These are phyloP conservation scores for Fusarium miscanthi DNA, from an alignment of 2,329 filamentous ascomycete genomes.

Conservation along the genomic window DNA sequence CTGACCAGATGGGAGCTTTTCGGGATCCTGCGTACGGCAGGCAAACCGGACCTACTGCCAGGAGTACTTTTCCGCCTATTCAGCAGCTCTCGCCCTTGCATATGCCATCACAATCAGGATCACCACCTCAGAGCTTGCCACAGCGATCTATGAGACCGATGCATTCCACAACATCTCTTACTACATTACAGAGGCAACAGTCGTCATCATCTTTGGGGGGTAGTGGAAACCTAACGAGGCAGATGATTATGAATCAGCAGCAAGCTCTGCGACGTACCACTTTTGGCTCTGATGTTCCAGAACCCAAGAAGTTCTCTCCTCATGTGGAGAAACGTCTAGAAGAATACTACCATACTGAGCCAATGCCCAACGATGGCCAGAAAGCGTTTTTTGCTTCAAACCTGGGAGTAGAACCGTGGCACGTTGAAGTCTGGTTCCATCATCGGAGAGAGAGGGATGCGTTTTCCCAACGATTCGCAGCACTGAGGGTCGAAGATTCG, in stretches of 20 bases:
- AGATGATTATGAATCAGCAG: conserved; percentile 59
- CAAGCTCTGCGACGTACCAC: conserved; percentile 54
- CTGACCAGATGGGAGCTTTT: conserved; percentile 37
- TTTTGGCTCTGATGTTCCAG: conserved; percentile 54
- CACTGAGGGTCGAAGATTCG: conserved; percentile 55
- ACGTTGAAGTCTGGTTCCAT: conserved; percentile 67
- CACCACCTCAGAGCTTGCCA: conserved; percentile 35
- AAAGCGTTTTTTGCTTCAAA: conserved; percentile 66
- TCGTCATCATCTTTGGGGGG: conserved; percentile 33
- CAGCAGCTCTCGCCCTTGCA: conserved; percentile 39
- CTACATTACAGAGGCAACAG: conserved; percentile 36
- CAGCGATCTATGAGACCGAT: conserved; percentile 37
- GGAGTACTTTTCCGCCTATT: conserved; percentile 22
- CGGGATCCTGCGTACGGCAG: conserved; percentile 35
- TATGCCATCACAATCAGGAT: conserved; percentile 31
- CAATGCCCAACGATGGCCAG: conserved; percentile 61
- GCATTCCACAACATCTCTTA: conserved; percentile 41
- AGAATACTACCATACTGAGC: conserved; percentile 62
- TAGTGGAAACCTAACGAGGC: conserved; percentile 50
- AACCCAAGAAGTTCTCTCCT: conserved; percentile 58
- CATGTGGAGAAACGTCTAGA: conserved; percentile 64
- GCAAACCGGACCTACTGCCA: conserved; percentile 17
- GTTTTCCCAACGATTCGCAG: conserved; percentile 58
- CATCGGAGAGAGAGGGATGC: conserved; percentile 63
- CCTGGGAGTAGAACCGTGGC: conserved; percentile 61